These are phyloP conservation scores for Phytophthora tubulina DNA, from an alignment of 352 stramenopile genomes.

Conservation along the genomic window DNA sequence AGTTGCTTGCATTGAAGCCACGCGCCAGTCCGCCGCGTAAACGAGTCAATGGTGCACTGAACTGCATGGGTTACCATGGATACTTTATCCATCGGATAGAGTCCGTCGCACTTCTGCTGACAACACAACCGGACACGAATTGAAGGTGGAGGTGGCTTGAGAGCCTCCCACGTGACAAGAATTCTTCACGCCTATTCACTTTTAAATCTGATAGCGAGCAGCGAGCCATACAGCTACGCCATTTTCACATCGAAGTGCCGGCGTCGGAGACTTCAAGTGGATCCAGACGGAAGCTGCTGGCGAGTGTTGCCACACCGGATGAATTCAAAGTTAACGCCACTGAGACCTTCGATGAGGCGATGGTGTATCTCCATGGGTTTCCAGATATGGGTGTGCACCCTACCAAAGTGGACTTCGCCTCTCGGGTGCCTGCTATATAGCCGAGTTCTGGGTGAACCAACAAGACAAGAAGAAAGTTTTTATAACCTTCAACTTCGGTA, in stretches of 20 bases:
- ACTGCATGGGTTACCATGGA: no score
- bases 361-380: conserved; percentile 84
- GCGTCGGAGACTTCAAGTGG: conserved; percentile 21
- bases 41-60: no score
- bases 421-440: conserved; percentile 67
- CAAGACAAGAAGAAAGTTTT: conserved; percentile 42
- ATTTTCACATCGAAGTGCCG: conserved; percentile 30
- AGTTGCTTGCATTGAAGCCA: no score
- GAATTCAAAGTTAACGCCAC: conserved; percentile 1
- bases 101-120: no score
- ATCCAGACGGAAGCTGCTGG: conserved; percentile 29
- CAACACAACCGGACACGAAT: no score
- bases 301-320: conserved; percentile 31
- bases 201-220: neutral
- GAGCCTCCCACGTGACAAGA: neutral
- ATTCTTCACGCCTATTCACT: neutral
- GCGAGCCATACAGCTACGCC: conserved; percentile 26
- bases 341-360: conserved; percentile 45
- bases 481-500: conserved; percentile 77
- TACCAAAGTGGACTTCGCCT: conserved; percentile 57
- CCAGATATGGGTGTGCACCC: conserved; percentile 78
- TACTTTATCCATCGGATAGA: no score
- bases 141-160: no score
- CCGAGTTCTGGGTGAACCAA: conserved; percentile 58
- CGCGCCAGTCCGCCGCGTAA: no score